Percentiles rank a stretch among this genome's conserved stretches.
Evolutionary conservation across 495 filamentous ascomycete genomes (phyloP).

Genomic region (Cryomyces minteri): DNA sequence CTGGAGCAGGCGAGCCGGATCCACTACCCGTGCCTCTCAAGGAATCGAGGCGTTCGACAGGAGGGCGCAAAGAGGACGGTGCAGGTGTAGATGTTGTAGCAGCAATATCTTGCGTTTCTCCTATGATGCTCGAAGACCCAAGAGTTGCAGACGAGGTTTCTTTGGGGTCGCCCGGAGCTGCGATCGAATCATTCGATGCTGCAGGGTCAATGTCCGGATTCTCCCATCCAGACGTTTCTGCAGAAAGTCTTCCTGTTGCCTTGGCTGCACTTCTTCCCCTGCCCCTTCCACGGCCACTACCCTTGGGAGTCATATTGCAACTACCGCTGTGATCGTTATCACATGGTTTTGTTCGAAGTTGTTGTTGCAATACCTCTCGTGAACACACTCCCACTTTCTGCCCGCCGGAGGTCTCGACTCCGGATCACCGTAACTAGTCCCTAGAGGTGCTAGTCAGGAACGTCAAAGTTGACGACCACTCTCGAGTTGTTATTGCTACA

Average conservation of each 20-base stretch:
- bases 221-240: not conserved
- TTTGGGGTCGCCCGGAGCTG: too few species aligned
- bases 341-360: too few species aligned
- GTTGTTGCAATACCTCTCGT: too few species aligned
- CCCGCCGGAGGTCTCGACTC: too few species aligned
- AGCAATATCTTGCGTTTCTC: not conserved
- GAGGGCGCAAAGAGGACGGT: not conserved
- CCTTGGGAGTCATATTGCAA: not conserved
- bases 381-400: too few species aligned
- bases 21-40: not conserved
- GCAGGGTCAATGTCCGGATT: not conserved
- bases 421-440: too few species aligned
- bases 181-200: not conserved
- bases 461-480: too few species aligned
- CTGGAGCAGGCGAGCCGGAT: not conserved
- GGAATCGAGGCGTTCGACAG: not conserved
- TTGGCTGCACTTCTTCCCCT: not conserved
- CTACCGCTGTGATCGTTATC: too few species aligned
- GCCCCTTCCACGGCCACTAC: not conserved
- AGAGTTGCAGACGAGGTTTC: not conserved
- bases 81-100: not conserved
- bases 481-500: too few species aligned
- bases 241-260: not conserved
- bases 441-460: too few species aligned
- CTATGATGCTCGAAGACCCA: not conserved